Percentiles rank a stretch among this genome's conserved stretches.
Conservation (phyloP, 306 rosid species). For the Rosa lucieae region DNA sequence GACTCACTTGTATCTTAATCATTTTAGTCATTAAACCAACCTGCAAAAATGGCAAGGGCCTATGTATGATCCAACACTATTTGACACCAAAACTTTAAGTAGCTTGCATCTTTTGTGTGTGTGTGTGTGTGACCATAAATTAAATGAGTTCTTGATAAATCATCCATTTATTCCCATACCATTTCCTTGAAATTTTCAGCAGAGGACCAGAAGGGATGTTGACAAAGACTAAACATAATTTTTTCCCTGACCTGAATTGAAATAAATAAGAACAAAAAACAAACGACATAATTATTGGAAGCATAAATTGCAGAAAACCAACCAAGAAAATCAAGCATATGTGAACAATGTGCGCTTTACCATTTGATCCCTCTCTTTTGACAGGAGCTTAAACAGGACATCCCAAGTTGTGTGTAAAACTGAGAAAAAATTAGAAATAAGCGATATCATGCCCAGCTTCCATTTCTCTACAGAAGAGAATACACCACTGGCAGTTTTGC, state of each 20-base stretch:
- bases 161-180: constrained; percentile 49
- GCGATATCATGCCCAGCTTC: constrained; percentile 65
- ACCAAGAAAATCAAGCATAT: constrained; percentile 8
- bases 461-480: constrained; percentile 54
- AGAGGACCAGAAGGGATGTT: constrained; percentile 70
- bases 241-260: constrained; percentile 62
- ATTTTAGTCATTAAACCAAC: constrained; percentile 49
- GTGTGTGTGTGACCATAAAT: background rate
- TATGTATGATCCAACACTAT: constrained; percentile 7
- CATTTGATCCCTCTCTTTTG: constrained; percentile 66
- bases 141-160: background rate
- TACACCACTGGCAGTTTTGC: constrained; percentile 32
- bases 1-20: constrained; percentile 49
- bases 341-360: constrained; percentile 34
- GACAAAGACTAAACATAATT: constrained; percentile 63
- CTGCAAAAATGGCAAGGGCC: constrained; percentile 47
- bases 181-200: constrained; percentile 50
- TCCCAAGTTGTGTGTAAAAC: constrained; percentile 68
- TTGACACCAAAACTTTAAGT: background rate
- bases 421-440: constrained; percentile 67
- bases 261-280: constrained; percentile 13
- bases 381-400: constrained; percentile 57
- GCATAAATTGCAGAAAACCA: background rate
- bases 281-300: constrained; percentile 11
- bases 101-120: background rate